Evolutionary conservation across 108 stramenopile species (phyloP), one percentile per base, ranked within the genome.

Genomic region (Nitzschia sp.): DNA sequence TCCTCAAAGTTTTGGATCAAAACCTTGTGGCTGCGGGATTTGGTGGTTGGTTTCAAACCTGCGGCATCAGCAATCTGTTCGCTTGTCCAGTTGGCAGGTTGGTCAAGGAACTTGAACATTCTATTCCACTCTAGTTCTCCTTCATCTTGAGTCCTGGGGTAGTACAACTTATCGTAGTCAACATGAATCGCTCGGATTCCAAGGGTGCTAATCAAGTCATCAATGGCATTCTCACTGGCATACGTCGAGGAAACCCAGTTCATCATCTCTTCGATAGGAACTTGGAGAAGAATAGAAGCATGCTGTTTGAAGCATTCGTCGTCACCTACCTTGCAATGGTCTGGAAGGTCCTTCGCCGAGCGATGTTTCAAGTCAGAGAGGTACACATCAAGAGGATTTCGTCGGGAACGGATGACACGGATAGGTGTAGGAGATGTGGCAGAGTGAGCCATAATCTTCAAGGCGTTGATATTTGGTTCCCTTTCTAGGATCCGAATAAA

Each of bases 11-110:
- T 62, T 39, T 46, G 42, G 43, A 62, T 62, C 43, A 62, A 12
- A 3, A 62, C 61, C 8, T 62, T 62, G 61, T 62, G 61, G 21
- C 61, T 62, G 7, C 61, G 61, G 1, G 61, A 62, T 42, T 62
- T 62, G 1, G 61, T 62, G 8, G 61, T 62, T 11, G 61, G 61
- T 3, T 62, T 62, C 15, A 62, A 21, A 20, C 43, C 61, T 1
- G 41, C 41, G 0, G 61, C 61, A 22, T 21, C 61, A 14, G 43
- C n/a, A 25, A 62, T 62, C 19, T 62, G 42, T 12, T 20, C 8
- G 42, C 61, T 43, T 22, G 41, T 46, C 61, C 61, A 62, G 43
- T 62, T 42, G 37, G 42, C 21, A 20, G 22, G 15, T 24, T 62
- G 61, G 17, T 25, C 61, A 41, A 62, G 21, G 22, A 62, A 62